phyloP scores from a whole-genome alignment of 768 basidiomycete genomes.

The Pleurotus salmoneostramineus region DNA sequence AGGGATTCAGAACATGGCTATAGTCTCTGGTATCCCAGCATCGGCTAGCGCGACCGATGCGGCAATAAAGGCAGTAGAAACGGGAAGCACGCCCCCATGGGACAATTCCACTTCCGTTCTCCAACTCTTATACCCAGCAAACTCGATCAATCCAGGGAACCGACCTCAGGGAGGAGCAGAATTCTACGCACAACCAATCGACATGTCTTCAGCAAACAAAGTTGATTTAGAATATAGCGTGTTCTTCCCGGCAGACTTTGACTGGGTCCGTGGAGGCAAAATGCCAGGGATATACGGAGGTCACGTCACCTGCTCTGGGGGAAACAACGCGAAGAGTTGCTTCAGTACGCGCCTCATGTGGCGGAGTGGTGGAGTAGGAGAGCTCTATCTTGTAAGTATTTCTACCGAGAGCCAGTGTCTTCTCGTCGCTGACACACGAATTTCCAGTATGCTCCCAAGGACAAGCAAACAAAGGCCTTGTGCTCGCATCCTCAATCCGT shows the following conservation, averaged over 20 bases:
- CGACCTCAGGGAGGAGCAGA: constrained; percentile 69
- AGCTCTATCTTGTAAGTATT: constrained; percentile 65
- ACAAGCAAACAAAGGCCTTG: constrained; percentile 55
- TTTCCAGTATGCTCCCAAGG: constrained; percentile 69
- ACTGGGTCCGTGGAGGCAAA: constrained; percentile 82
- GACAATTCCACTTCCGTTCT: constrained; percentile 38
- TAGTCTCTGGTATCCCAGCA: constrained; percentile 47
- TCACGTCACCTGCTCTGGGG: constrained; percentile 66
- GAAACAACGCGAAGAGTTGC: constrained; percentile 65
- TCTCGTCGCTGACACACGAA: background rate
- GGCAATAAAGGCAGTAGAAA: background rate
- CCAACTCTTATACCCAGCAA: constrained; percentile 63
- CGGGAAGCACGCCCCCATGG: constrained; percentile 13
- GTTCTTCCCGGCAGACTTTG: constrained; percentile 71
- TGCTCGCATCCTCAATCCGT: constrained; percentile 57
- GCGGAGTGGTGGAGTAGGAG: constrained; percentile 62
- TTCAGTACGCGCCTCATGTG: constrained; percentile 90
- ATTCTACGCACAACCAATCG: constrained; percentile 50
- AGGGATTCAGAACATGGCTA: constrained; percentile 49
- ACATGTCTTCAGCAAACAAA: constrained; percentile 41
- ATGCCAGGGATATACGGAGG: constrained; percentile 80
- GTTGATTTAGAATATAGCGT: constrained; percentile 67
- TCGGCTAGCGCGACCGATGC: constrained; percentile 20
- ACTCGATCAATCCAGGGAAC: constrained; percentile 64
- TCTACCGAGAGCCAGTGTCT: background rate